A percentile compares a stretch with the other conserved stretches of the same genome.
Conservation (phyloP, 2,329 filamentous ascomycete genomes). For the Neopestalotiopsis rosae region DNA sequence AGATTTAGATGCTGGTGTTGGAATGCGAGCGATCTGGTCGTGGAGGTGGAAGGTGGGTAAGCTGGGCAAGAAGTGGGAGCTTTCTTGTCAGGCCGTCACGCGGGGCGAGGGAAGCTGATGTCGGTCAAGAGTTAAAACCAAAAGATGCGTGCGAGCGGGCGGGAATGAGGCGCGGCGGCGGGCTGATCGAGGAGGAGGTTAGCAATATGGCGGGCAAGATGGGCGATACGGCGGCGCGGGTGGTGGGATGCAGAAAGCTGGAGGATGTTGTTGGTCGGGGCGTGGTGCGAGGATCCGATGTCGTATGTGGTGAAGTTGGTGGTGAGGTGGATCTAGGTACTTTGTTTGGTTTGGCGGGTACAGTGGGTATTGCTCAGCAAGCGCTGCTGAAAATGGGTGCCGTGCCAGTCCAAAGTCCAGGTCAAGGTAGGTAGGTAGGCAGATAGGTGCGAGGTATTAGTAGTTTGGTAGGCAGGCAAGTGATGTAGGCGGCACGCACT, state of each 20-base stretch:
- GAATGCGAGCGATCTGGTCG: background rate
- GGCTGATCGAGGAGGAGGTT: background rate
- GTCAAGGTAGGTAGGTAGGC: background rate
- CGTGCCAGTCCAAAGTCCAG: too few species aligned
- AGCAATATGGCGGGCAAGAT: conserved; percentile 6
- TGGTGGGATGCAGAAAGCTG: conserved; percentile 2
- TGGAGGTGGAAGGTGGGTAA: background rate
- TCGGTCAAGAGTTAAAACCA: conserved; percentile 6
- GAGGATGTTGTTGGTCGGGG: conserved; percentile 6
- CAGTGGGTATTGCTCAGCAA: background rate
- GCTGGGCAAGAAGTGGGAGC: conserved; percentile 17
- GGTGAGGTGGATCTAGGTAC: conserved; percentile 12
- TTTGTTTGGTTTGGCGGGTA: conserved; percentile 1
- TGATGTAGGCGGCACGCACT: background rate
- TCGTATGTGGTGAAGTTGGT: conserved; percentile 13
- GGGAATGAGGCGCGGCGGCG: background rate
- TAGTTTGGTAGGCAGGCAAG: background rate
- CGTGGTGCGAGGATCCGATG: conserved; percentile 11
- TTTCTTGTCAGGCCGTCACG: conserved; percentile 4
- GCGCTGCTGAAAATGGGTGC: too few species aligned
- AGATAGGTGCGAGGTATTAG: background rate
- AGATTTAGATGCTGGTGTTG: background rate
- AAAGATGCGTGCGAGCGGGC: background rate
- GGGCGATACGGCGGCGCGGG: background rate
- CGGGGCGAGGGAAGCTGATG: background rate